These are phyloP conservation scores for Aphanomyces astaci DNA, from an alignment of 352 stramenopile genomes.

Conservation along the genomic window DNA sequence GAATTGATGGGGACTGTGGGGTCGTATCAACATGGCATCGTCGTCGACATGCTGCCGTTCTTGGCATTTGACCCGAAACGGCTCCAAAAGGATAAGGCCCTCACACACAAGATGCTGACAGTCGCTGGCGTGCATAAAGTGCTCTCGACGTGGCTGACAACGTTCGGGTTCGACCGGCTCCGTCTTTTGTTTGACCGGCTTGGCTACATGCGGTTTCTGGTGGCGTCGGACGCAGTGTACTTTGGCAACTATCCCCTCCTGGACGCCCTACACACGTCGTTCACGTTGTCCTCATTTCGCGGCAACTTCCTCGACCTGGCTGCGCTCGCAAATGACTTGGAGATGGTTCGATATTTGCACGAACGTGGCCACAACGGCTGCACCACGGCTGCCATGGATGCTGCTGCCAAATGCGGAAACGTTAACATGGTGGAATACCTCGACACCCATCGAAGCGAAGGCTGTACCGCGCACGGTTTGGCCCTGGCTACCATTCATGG, in stretches of 20 bases:
- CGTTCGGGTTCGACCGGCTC: background rate
- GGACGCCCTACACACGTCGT: background rate
- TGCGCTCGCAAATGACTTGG: background rate
- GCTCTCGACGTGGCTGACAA: background rate
- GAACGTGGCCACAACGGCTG: background rate
- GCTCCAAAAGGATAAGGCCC: background rate
- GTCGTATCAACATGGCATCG: background rate
- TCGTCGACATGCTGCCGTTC: background rate
- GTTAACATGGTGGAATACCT: background rate
- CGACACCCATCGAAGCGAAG: background rate
- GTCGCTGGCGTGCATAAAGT: background rate
- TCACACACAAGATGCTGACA: background rate
- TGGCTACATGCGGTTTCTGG: conserved; percentile 1
- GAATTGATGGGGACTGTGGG: background rate
- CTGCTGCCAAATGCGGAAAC: background rate
- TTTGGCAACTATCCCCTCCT: background rate
- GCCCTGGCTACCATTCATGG: background rate
- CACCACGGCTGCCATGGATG: conserved; percentile 5
- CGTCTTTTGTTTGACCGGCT: background rate
- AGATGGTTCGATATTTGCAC: background rate
- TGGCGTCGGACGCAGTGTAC: background rate
- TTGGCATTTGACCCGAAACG: background rate
- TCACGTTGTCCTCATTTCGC: background rate
- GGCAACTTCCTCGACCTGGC: conserved; percentile 4
- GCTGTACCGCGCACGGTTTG: background rate